These are phyloP conservation scores for Malus hybrid DNA, from an alignment of 331 rosid species.

Conservation along the genomic window DNA sequence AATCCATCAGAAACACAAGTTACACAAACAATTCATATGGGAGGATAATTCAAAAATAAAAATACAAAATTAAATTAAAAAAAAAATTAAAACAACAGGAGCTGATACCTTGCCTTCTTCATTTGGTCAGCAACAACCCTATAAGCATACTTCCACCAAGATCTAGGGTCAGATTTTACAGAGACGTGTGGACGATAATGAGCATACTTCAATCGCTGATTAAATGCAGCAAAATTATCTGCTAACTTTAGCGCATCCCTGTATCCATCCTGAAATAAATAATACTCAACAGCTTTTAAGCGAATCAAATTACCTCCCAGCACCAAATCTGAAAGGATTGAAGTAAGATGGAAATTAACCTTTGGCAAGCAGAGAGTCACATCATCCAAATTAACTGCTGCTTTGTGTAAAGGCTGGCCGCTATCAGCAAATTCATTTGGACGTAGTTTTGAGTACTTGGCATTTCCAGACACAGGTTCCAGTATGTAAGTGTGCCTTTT, in stretches of 20 bases:
- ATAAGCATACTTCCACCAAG: constrained; percentile 93
- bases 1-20: not conserved
- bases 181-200: constrained; percentile 78
- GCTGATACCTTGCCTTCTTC: constrained; percentile 78
- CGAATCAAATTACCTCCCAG: constrained; percentile 1
- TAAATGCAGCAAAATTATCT: constrained; percentile 92
- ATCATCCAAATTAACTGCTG: constrained; percentile 85
- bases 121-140: constrained; percentile 75
- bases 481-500: constrained; percentile 61
- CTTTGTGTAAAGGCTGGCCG: constrained; percentile 74
- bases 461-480: constrained; percentile 88
- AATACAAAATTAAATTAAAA: no score
- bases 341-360: constrained; percentile 34
- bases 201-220: constrained; percentile 85
- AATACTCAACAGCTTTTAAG: constrained; percentile 12
- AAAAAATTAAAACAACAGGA: not conserved
- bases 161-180: constrained; percentile 63
- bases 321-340: not conserved
- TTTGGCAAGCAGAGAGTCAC: constrained; percentile 85
- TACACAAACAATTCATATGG: not conserved
- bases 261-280: constrained; percentile 70
- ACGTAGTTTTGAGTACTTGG: constrained; percentile 66
- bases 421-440: constrained; percentile 54
- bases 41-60: not conserved
- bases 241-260: constrained; percentile 69